These are phyloP conservation scores for Apium graveolens DNA, from an alignment of 129 eudicot genomes.

Conservation along the genomic window DNA sequence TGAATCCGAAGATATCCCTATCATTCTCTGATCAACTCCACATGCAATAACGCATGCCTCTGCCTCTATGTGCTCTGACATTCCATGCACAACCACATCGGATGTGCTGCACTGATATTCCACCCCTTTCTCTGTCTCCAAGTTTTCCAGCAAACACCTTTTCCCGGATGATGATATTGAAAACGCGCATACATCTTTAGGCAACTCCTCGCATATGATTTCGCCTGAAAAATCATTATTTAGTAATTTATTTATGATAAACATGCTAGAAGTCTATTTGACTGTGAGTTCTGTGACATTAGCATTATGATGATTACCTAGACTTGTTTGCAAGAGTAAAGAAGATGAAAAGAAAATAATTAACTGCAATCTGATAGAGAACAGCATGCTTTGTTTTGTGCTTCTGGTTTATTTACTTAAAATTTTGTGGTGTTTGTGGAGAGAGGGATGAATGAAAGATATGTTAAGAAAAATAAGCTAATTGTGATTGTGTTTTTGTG, in stretches of 20 bases:
- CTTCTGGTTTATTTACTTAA: neutral
- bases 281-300: neutral
- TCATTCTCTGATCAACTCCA: conserved; percentile 49
- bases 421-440: no score
- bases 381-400: conserved; percentile 18
- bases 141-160: conserved; percentile 70
- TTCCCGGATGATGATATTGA: conserved; percentile 73
- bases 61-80: conserved; percentile 64
- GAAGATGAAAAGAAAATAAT: conserved; percentile 35
- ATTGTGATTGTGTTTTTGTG: neutral
- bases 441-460: no score
- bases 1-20: conserved; percentile 71
- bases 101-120: conserved; percentile 58
- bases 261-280: neutral
- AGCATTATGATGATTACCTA: conserved; percentile 18
- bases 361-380: conserved; percentile 25
- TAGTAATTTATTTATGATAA: neutral
- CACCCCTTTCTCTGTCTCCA: conserved; percentile 11
- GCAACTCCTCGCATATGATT: conserved; percentile 51
- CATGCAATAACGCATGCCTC: conserved; percentile 63
- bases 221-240: conserved; percentile 25
- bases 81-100: conserved; percentile 60
- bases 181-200: conserved; percentile 38
- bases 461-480: no score
- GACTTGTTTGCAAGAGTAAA: conserved; percentile 39